Conservation (phyloP, 2,329 filamentous ascomycete genomes). For the Diaporthe batatas region DNA sequence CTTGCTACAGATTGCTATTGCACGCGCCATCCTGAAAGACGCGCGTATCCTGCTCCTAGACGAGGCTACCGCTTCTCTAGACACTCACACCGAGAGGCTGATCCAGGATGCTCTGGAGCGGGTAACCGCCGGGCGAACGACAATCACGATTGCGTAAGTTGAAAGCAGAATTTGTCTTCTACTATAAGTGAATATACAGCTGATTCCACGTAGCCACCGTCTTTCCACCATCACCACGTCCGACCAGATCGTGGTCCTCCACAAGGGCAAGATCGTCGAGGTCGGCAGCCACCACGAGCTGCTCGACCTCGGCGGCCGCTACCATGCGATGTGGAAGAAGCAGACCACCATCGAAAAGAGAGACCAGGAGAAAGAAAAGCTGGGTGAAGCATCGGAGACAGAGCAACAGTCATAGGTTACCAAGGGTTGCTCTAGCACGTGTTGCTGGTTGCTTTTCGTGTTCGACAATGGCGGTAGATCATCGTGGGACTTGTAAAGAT, state of each 20-base stretch:
- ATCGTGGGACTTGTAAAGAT: not conserved
- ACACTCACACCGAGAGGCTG: constrained; percentile 92
- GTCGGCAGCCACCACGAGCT: constrained; percentile 64
- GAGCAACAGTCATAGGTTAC: not conserved
- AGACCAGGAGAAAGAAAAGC: constrained; percentile 44
- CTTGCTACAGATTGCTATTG: constrained; percentile 75
- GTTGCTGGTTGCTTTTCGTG: not conserved
- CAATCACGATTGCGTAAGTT: constrained; percentile 64
- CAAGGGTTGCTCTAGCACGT: not conserved
- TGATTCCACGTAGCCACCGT: constrained; percentile 57
- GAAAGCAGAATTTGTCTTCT: not conserved
- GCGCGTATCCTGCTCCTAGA: constrained; percentile 93
- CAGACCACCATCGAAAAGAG: constrained; percentile 60
- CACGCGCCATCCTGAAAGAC: constrained; percentile 91
- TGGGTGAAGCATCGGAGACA: constrained; percentile 26
- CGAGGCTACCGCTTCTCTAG: constrained; percentile 91
- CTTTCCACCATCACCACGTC: constrained; percentile 70
- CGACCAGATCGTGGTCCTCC: constrained; percentile 67
- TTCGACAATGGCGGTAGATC: not conserved
- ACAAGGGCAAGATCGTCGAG: constrained; percentile 65
- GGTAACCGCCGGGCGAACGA: constrained; percentile 59
- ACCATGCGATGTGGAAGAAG: constrained; percentile 67
- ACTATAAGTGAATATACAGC: not conserved
- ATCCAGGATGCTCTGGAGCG: constrained; percentile 73
- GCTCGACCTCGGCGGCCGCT: constrained; percentile 59